Evolutionary conservation across 1,284 basidiomycete genomes (phyloP).

Genomic region (Ustilago lituana): DNA sequence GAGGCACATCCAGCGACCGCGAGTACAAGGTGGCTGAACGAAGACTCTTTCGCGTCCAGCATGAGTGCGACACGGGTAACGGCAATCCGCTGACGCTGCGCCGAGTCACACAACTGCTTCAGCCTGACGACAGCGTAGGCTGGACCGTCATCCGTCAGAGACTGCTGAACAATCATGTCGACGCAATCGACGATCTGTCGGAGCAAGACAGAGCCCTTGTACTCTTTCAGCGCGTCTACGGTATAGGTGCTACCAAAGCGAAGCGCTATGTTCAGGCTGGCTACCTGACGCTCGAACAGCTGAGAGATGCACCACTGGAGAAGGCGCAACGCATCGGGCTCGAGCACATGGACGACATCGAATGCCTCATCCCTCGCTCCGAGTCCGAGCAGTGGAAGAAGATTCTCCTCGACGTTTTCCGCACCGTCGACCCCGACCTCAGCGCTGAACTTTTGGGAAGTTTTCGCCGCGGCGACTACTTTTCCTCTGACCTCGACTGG

Average conservation of each 20-base stretch:
- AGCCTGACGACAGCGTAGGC: constrained; percentile 36
- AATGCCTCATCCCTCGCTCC: constrained; percentile 30
- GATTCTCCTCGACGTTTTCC: constrained; percentile 16
- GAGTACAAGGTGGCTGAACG: constrained; percentile 36
- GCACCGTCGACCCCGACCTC: constrained; percentile 17
- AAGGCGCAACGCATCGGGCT: constrained; percentile 31
- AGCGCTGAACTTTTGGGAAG: constrained; percentile 31
- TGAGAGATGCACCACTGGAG: constrained; percentile 29
- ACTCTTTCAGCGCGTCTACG: constrained; percentile 32
- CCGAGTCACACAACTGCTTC: constrained; percentile 16
- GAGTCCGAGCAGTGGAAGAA: constrained; percentile 28
- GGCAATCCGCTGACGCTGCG: constrained; percentile 20
- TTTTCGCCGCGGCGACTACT: constrained; percentile 38
- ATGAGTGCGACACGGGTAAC: constrained; percentile 23
- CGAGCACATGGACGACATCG: constrained; percentile 29
- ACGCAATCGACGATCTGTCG: constrained; percentile 18
- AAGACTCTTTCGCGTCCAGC: constrained; percentile 37
- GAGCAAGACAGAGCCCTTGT: constrained; percentile 19
- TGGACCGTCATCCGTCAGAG: constrained; percentile 29
- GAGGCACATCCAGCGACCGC: constrained; percentile 7
- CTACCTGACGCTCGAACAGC: constrained; percentile 27
- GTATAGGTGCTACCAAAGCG: constrained; percentile 27
- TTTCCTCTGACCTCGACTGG: constrained; percentile 42
- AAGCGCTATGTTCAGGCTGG: constrained; percentile 31
- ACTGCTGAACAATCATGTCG: constrained; percentile 16